Evolutionary conservation across 2,329 filamentous ascomycete species (phyloP), one percentile per base, ranked within the genome.

Genomic region (Phaeosphaeria sp.): DNA sequence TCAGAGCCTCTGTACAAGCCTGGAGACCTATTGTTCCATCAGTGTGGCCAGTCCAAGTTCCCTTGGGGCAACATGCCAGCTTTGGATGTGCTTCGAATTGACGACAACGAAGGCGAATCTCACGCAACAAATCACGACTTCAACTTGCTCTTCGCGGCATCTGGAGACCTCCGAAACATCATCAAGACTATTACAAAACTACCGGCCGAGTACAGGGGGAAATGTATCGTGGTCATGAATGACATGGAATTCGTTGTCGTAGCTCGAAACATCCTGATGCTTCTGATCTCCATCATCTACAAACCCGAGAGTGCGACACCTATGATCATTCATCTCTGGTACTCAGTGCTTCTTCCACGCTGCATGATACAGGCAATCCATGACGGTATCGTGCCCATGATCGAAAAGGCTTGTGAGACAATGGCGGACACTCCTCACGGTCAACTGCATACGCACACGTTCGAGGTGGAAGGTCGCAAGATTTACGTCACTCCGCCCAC

Each of bases 301-400:
- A 58, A 72, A 0, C 42, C 59, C 0, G 57, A 69, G 0, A 56
- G 57, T 6, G 74, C 72, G 0, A 59, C 67, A 2, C 69, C 74
- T 0, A 68, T 67, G 17, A 80, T 82, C 45, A 59, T 81, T 1
- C 80, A 83, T 62, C 8, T 82, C 3, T 83, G 80, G 81, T 83
- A 82, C 64, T 84, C 81, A 0, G 76, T 77, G 1, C 51, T 75
- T 3, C 20, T 82, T 0, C 66, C 71, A 0, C 21, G 55, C 6
- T 42, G 33, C 2, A 60, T 76, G 48, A 8, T 73, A 1, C 18
- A 66, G 0, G 40, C 60, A 1, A 57, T 81, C 3, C 58, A 65
- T 15, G 22, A 48, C 0, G 43, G 52, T 0, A 57, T 80, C 13
- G 58, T 70, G 0, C 74, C 74, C 2, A 52, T 73, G 1, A 69